Evolutionary conservation across 1,284 basidiomycete genomes (phyloP), one percentile per base, ranked within the genome.

Genomic region (Bjerkandera adusta): DNA sequence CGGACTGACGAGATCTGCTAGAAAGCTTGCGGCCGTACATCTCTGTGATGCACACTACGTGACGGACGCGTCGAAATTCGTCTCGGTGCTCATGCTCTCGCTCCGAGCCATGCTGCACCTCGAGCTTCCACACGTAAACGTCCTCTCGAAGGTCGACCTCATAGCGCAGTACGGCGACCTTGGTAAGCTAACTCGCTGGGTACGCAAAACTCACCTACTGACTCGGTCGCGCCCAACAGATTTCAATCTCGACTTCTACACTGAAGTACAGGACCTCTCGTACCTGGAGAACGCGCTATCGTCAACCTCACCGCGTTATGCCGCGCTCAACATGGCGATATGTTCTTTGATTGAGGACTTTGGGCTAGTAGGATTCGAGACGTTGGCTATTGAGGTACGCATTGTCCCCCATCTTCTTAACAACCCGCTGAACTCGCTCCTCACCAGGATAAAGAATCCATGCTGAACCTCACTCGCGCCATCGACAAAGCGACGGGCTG

Each of bases 191-290:
- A 18, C 21, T 42, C 15, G 26, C 42, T 55, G 7, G 27, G n/a
- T 11, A 6, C 43, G 4, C 37, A 45, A 12, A 25, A 18, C 36
- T n/a, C 36, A 7, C 4, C 24, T 26, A 22, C 1, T 38, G 4
- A 12, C 32, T 40, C 26, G 38, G 8, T 18, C 41, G 38, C 21
- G 45, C 25, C 52, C 37, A 34, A 25, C 57, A 96, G 94, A 94
- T 30, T 98, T 99, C 74, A 97, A 96, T 60, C 83, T 99, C 34
- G 92, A 96, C 56, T 99, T 92, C 66, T 99, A 99, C 65, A 98
- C 97, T 33, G 92, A 99, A 67, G 96, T 97, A 0, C 94, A 97
- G 68, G 95, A 99, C 64, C 75, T 99, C 0, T 86, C 87, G 0
- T 89, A 98, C 65, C 80, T 99, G 5, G 79, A 91, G 54, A 88